Percentiles rank a stretch among this genome's conserved stretches.
These are phyloP conservation scores for Rhinocladiella similis DNA, from an alignment of 2,329 filamentous ascomycete species.

Conservation along the genomic window DNA sequence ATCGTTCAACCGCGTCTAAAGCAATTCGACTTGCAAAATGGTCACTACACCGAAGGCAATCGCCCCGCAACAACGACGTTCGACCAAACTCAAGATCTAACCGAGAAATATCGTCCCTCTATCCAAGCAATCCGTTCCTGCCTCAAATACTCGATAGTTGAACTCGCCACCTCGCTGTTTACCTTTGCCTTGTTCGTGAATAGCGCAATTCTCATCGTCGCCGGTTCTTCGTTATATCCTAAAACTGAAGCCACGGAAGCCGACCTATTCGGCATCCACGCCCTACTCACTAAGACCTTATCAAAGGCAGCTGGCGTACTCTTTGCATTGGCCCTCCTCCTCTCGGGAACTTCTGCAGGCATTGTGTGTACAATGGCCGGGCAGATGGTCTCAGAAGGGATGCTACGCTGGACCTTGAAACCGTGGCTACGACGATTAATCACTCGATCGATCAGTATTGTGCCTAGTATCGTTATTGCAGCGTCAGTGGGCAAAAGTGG, in stretches of 20 bases:
- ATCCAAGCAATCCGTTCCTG: constrained; percentile 71
- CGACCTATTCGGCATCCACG: constrained; percentile 81
- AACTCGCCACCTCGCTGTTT: constrained; percentile 71
- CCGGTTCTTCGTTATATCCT: constrained; percentile 72
- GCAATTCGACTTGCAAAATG: constrained; percentile 46
- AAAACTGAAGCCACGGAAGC: constrained; percentile 63
- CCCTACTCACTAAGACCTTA: constrained; percentile 67
- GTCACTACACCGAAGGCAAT: constrained; percentile 23
- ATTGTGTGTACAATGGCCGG: constrained; percentile 82
- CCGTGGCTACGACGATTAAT: constrained; percentile 79
- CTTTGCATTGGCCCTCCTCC: constrained; percentile 76
- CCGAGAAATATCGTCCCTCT: constrained; percentile 68
- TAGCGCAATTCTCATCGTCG: constrained; percentile 76
- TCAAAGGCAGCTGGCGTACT: constrained; percentile 75
- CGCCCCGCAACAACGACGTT: too few species aligned
- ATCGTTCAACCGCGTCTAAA: constrained; percentile 56
- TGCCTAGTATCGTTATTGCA: constrained; percentile 79
- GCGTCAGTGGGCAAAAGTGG: constrained; percentile 72
- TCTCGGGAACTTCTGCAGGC: constrained; percentile 78
- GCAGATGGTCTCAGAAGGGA: constrained; percentile 85
- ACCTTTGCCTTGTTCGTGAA: constrained; percentile 85
- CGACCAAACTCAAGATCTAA: constrained; percentile 41
- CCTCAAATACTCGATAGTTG: constrained; percentile 70
- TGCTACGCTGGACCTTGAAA: constrained; percentile 69
- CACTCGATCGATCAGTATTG: constrained; percentile 77